Evolutionary conservation across 2,329 filamentous ascomycete species (phyloP).

Genomic region (Zopfia rhizophila): DNA sequence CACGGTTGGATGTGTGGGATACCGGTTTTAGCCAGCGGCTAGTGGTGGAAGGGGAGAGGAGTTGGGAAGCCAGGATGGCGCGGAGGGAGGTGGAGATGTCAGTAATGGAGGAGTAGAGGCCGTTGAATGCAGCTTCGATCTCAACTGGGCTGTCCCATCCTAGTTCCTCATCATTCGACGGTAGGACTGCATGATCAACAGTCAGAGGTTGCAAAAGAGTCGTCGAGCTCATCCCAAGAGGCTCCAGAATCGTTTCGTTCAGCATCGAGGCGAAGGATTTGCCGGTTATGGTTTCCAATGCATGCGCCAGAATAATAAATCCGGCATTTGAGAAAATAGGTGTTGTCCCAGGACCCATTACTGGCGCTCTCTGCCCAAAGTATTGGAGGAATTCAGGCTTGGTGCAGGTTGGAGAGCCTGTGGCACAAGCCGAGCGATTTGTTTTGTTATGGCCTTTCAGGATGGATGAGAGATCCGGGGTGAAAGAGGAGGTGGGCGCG

Average conservation of each 20-base stretch:
- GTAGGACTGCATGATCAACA: conserved; percentile 9
- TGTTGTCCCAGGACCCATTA: conserved; percentile 56
- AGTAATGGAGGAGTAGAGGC: conserved; percentile 42
- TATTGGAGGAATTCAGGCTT: conserved; percentile 13
- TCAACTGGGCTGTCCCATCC: background rate
- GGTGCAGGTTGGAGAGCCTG: background rate
- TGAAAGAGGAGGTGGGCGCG: background rate
- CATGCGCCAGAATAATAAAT: conserved; percentile 57
- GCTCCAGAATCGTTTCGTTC: conserved; percentile 53
- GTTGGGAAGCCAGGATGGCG: conserved; percentile 47
- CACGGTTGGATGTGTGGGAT: conserved; percentile 45
- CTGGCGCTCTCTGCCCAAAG: conserved; percentile 33
- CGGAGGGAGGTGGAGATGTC: conserved; percentile 49
- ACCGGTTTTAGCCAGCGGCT: conserved; percentile 54
- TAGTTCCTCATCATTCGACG: background rate
- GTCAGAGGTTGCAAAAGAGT: conserved; percentile 38
- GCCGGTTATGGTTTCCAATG: conserved; percentile 57
- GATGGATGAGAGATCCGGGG: conserved; percentile 1
- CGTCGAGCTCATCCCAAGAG: conserved; percentile 56
- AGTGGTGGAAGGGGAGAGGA: conserved; percentile 43
- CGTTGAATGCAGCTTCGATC: conserved; percentile 28
- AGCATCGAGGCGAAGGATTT: conserved; percentile 53
- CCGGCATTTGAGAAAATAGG: conserved; percentile 63
- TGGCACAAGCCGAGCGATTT: conserved; percentile 1
- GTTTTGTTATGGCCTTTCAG: background rate